phyloP scores from a whole-genome alignment of 768 basidiomycete species.

The Thelephora aurantiotincta region DNA sequence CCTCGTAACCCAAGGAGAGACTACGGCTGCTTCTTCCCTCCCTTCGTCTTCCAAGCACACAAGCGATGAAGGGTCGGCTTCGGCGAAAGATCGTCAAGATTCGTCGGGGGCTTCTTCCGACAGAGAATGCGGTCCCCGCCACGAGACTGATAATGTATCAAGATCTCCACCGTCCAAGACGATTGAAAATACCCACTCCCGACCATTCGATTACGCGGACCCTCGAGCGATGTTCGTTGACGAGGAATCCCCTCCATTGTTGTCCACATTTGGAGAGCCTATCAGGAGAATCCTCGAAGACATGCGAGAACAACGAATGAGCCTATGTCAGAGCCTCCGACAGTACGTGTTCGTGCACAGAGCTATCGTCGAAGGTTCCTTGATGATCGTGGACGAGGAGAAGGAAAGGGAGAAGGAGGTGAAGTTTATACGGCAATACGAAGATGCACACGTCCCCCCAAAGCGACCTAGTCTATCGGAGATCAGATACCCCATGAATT shows the following conservation, averaged over 20 bases:
- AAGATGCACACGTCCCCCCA: conserved; percentile 6
- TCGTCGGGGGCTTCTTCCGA: background rate
- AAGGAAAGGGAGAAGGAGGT: conserved; percentile 21
- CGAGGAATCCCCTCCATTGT: conserved; percentile 34
- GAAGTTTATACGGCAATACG: conserved; percentile 7
- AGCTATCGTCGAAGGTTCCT: conserved; percentile 67
- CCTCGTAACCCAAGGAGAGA: background rate
- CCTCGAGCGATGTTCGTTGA: conserved; percentile 45
- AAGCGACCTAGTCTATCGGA: conserved; percentile 8
- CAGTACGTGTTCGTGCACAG: conserved; percentile 93
- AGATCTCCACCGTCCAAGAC: background rate
- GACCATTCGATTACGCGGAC: conserved; percentile 39
- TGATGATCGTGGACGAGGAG: conserved; percentile 68
- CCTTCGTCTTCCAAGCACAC: background rate
- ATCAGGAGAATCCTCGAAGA: conserved; percentile 76
- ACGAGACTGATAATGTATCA: background rate
- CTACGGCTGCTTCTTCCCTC: background rate
- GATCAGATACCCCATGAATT: background rate
- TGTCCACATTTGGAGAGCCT: conserved; percentile 61
- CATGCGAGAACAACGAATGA: conserved; percentile 95
- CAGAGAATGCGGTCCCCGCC: background rate
- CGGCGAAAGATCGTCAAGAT: background rate
- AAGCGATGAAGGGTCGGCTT: conserved; percentile 1
- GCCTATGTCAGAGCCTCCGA: conserved; percentile 82
- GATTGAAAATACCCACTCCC: background rate